Evolutionary conservation across 2,329 filamentous ascomycete genomes (phyloP), one percentile per base, ranked within the genome.

Genomic region (Colletotrichum sp.): DNA sequence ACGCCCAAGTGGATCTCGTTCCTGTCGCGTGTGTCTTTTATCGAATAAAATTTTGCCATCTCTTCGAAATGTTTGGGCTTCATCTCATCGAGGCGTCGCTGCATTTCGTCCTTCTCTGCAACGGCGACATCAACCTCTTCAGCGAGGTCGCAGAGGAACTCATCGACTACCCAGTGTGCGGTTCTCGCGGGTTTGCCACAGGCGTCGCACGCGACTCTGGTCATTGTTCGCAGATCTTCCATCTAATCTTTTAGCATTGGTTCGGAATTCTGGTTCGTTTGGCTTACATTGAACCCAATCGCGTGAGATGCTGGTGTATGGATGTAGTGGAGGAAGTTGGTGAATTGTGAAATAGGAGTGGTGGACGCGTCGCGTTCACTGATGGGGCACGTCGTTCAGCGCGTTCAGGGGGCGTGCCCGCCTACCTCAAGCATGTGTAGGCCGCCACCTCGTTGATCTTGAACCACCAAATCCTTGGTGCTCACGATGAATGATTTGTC

Each of bases 181-280:
- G 16, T 43, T 43, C 39, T 1, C 16, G 18, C 39, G 16, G 1
- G 8, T 43, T 43, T 43, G 15, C 39, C 18, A 1, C 16, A 43
- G 39, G 8, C 39, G 18, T 43, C 18, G 39, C 16, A 43, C 8
- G 39, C 39, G 39, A n/a, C 39, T 43, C 5, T 16, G 16, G 36
- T 43, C 36, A 5, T 43, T 43, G 36, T 18, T 6, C 5, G 16
- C 16, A 18, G 1, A 3, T 18, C 36, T 9, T 43, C 7, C 36
- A 43, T 43, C 16, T 18, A 18, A 43, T 43, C 9, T 10, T 1
- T 43, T n/a, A 43, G 39, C 39, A 43, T 18, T n/a, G 2, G 8
- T 43, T n/a, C 0, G 8, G 8, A 6, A 5, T 0, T 10, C 0
- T 0, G 39, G 39, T 18, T 43, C 0, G 0, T 43, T n/a, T 43